Conservation (phyloP, 371 early-diverging fungal genomes). For the Mortierella sp. region DNA sequence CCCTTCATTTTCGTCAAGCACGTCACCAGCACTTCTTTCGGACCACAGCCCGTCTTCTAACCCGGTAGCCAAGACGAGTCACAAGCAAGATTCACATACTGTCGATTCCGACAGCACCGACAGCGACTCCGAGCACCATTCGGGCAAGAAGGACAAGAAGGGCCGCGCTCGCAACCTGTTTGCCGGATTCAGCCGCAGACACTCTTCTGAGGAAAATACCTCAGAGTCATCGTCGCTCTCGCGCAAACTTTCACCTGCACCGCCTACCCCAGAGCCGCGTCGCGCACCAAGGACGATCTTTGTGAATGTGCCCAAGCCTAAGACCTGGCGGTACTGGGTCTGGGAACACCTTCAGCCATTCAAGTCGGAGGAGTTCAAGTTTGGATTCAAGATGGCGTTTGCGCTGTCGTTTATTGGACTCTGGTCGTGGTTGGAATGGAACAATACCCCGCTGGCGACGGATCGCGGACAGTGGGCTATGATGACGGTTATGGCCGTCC, state of each 20-base stretch:
- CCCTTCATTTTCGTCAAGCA: constrained; percentile 33
- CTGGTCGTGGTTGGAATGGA: constrained; percentile 67
- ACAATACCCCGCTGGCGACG: constrained; percentile 56
- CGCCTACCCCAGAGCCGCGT: constrained; percentile 8
- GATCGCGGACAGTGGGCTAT: constrained; percentile 74
- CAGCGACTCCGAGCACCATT: background rate
- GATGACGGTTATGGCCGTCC: constrained; percentile 69
- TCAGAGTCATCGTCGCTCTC: background rate
- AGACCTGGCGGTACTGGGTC: constrained; percentile 59
- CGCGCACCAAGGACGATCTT: constrained; percentile 20
- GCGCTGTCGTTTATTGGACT: constrained; percentile 63
- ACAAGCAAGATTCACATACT: background rate
- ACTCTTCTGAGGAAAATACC: constrained; percentile 4
- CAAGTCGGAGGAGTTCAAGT: constrained; percentile 67
- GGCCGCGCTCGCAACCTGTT: constrained; percentile 14
- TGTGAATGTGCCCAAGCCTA: constrained; percentile 44
- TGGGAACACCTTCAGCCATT: constrained; percentile 64
- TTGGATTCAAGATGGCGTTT: constrained; percentile 72
- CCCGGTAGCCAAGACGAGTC: constrained; percentile 8
- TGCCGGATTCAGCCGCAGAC: constrained; percentile 22
- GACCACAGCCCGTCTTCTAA: background rate
- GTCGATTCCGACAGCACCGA: constrained; percentile 1
- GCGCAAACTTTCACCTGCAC: background rate
- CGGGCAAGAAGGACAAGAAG: background rate
- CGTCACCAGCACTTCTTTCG: constrained; percentile 21